These are phyloP conservation scores for Rhizopus sp. DNA, from an alignment of 371 early-diverging fungal species.

Conservation along the genomic window DNA sequence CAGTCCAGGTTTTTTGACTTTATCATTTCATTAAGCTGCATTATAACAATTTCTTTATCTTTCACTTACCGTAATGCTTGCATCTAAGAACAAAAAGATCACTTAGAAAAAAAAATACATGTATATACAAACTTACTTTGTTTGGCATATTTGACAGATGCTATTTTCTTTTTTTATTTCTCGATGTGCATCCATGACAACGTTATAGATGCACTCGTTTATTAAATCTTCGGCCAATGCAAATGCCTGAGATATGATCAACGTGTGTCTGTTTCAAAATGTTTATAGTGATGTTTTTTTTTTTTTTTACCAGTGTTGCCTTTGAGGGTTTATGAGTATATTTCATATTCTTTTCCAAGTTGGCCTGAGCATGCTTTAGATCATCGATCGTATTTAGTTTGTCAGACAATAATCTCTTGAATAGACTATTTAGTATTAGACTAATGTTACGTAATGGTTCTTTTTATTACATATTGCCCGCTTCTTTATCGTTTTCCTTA, in stretches of 20 bases:
- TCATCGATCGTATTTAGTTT: conserved; percentile 42
- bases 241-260: conserved; percentile 33
- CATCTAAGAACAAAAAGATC: conserved; percentile 15
- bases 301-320: conserved; percentile 30
- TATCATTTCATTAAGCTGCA: background rate
- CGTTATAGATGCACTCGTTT: conserved; percentile 70
- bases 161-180: conserved; percentile 58
- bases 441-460: background rate
- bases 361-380: conserved; percentile 37
- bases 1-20: conserved; percentile 55
- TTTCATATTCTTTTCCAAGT: conserved; percentile 31
- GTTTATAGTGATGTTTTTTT: background rate
- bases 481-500: conserved; percentile 1
- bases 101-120: background rate
- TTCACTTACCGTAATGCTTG: conserved; percentile 32
- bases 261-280: background rate
- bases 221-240: conserved; percentile 54
- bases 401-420: conserved; percentile 39
- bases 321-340: conserved; percentile 20
- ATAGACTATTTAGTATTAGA: conserved; percentile 24
- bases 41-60: background rate
- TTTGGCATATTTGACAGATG: conserved; percentile 71
- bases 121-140: conserved; percentile 46
- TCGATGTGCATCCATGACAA: conserved; percentile 65
- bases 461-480: background rate